phyloP scores from a whole-genome alignment of 805 yeast species.

The Yamadazyma sp. region DNA sequence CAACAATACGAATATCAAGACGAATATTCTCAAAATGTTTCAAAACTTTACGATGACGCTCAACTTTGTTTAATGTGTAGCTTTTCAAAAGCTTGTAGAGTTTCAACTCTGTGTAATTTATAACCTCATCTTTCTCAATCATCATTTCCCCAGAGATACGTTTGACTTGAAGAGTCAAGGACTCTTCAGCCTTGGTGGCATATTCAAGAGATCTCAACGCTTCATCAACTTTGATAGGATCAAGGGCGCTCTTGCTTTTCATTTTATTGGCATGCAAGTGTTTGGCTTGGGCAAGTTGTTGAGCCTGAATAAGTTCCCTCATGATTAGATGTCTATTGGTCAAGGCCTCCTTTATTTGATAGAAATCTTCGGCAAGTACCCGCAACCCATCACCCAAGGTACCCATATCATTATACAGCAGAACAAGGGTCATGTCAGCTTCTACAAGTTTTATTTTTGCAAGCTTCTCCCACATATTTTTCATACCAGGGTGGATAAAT shows the following conservation, averaged over 20 bases:
- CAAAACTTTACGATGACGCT: conserved; percentile 80
- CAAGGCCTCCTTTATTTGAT: conserved; percentile 84
- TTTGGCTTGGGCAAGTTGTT: conserved; percentile 64
- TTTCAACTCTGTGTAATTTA: conserved; percentile 56
- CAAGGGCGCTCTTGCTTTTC: conserved; percentile 70
- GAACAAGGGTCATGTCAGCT: conserved; percentile 75
- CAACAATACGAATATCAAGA: conserved; percentile 70
- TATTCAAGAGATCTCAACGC: conserved; percentile 77
- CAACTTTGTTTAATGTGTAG: conserved; percentile 70
- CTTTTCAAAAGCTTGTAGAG: conserved; percentile 55
- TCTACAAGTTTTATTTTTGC: conserved; percentile 65
- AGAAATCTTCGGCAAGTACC: conserved; percentile 69
- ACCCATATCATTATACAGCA: conserved; percentile 70
- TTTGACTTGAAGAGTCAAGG: conserved; percentile 71
- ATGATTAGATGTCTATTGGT: conserved; percentile 90
- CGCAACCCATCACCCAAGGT: conserved; percentile 74
- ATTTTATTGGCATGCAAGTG: conserved; percentile 72
- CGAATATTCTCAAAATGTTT: conserved; percentile 70
- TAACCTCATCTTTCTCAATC: conserved; percentile 63
- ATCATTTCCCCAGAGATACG: conserved; percentile 85
- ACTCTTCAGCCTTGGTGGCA: conserved; percentile 75
- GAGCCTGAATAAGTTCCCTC: conserved; percentile 84
- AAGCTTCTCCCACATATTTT: conserved; percentile 73
- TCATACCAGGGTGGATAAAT: conserved; percentile 64
- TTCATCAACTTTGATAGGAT: conserved; percentile 87